These are phyloP conservation scores for Daldinia sp. DNA, from an alignment of 2,329 filamentous ascomycete genomes.

Conservation along the genomic window DNA sequence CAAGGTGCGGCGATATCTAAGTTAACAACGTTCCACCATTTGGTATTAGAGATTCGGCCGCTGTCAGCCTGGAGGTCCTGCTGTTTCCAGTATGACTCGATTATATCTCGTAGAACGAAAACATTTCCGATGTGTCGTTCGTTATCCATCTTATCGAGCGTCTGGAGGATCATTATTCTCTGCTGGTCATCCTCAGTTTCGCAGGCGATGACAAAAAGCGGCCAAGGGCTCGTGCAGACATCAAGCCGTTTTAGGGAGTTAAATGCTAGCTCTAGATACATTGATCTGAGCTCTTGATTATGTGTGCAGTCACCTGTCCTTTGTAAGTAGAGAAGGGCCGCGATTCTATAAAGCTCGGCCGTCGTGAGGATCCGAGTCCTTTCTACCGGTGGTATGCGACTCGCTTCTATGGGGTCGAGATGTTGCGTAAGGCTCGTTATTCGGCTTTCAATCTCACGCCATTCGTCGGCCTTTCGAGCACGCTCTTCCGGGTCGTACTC, in stretches of 20 bases:
- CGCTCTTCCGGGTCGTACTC: conserved; percentile 46
- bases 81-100: conserved; percentile 61
- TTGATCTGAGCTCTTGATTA: conserved; percentile 46
- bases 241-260: conserved; percentile 53
- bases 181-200: conserved; percentile 58
- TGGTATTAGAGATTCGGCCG: conserved; percentile 47
- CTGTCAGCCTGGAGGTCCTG: conserved; percentile 56
- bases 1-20: conserved; percentile 52
- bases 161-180: conserved; percentile 55
- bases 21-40: conserved; percentile 57
- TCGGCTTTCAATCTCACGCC: conserved; percentile 46
- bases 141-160: conserved; percentile 58
- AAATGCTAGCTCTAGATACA: conserved; percentile 54
- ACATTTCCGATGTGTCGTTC: conserved; percentile 61
- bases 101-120: conserved; percentile 57
- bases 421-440: conserved; percentile 48
- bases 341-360: conserved; percentile 65
- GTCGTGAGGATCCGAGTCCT: conserved; percentile 55
- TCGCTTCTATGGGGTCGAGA: conserved; percentile 48
- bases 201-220: conserved; percentile 61
- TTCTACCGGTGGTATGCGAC: conserved; percentile 49
- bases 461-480: conserved; percentile 48
- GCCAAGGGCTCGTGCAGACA: conserved; percentile 63
- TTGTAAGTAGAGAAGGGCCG: conserved; percentile 59
- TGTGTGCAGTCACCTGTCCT: conserved; percentile 47